Conservation (phyloP, 345 rosid species). For the Luvunga scandens region DNA sequence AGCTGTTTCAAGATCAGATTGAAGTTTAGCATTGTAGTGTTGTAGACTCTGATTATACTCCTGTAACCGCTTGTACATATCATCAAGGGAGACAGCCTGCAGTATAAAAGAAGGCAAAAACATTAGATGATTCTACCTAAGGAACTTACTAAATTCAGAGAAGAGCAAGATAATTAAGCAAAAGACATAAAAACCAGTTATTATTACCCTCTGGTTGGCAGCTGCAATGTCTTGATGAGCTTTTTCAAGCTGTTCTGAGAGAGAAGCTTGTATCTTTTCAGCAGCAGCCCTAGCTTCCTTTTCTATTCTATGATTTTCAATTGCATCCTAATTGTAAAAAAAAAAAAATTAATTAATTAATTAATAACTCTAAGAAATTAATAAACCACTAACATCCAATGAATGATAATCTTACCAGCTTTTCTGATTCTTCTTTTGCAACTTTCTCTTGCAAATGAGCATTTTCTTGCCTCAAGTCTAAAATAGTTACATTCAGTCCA, state of each 20-base stretch:
- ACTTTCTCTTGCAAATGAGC: conserved; percentile 49
- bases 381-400: neutral
- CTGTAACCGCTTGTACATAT: conserved; percentile 70
- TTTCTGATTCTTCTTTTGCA: conserved; percentile 59
- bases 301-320: conserved; percentile 57
- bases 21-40: conserved; percentile 76
- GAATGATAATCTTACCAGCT: conserved; percentile 46
- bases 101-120: conserved; percentile 11
- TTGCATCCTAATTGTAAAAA: conserved; percentile 53
- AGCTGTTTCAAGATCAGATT: conserved; percentile 52
- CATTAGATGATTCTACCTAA: neutral
- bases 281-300: conserved; percentile 55
- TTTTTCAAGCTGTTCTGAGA: conserved; percentile 63
- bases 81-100: conserved; percentile 66
- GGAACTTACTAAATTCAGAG: neutral
- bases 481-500: conserved; percentile 33
- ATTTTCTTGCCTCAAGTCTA: conserved; percentile 46
- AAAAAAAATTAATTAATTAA: conserved; percentile 8
- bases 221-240: conserved; percentile 59
- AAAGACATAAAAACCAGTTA: neutral
- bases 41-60: conserved; percentile 84
- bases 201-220: conserved; percentile 66
- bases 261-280: conserved; percentile 60
- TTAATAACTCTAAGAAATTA: neutral
- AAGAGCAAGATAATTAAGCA: neutral